A percentile compares a stretch with the other conserved stretches of the same genome.
Conservation (phyloP, 176 grass and related monocot genomes). For the Luzula sylvatica region DNA sequence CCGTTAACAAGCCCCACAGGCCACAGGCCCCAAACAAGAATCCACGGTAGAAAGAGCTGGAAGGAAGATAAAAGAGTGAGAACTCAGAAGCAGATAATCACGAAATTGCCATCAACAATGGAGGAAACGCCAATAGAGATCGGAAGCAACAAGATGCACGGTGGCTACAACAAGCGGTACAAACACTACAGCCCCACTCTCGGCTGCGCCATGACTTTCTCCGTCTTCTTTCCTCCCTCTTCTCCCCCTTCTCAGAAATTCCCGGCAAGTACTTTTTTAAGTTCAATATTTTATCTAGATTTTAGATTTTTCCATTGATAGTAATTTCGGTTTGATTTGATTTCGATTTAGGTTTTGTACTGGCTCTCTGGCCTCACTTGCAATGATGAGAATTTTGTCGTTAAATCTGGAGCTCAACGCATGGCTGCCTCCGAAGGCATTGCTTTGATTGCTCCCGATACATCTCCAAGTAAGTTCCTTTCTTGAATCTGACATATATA, state of each 20-base stretch:
- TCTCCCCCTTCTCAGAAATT: conserved; percentile 39
- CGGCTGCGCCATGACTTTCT: conserved; percentile 94
- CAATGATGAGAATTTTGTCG: conserved; percentile 88
- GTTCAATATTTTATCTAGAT: not conserved
- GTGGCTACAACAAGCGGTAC: conserved; percentile 66
- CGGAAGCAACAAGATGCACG: conserved; percentile 88
- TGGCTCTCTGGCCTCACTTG: conserved; percentile 84
- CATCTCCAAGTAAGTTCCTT: conserved; percentile 61
- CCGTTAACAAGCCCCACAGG: too few species aligned
- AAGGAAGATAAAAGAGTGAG: too few species aligned
- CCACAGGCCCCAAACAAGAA: too few species aligned
- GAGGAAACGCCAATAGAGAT: conserved; percentile 43
- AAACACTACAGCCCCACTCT: conserved; percentile 73
- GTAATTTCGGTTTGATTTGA: not conserved
- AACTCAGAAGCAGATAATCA: conserved; percentile 12
- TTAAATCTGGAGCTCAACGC: conserved; percentile 76
- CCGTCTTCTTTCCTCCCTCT: conserved; percentile 57
- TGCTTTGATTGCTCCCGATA: conserved; percentile 70
- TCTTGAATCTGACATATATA: not conserved
- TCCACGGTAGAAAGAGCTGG: conserved; percentile 17
- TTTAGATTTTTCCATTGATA: not conserved
- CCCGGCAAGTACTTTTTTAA: conserved; percentile 20
- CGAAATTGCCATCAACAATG: conserved; percentile 7
- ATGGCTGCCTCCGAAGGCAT: conserved; percentile 57
- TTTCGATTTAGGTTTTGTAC: conserved; percentile 48